Evolutionary conservation across 2,329 filamentous ascomycete species (phyloP).

Genomic region (Exophiala lecanii-corni): DNA sequence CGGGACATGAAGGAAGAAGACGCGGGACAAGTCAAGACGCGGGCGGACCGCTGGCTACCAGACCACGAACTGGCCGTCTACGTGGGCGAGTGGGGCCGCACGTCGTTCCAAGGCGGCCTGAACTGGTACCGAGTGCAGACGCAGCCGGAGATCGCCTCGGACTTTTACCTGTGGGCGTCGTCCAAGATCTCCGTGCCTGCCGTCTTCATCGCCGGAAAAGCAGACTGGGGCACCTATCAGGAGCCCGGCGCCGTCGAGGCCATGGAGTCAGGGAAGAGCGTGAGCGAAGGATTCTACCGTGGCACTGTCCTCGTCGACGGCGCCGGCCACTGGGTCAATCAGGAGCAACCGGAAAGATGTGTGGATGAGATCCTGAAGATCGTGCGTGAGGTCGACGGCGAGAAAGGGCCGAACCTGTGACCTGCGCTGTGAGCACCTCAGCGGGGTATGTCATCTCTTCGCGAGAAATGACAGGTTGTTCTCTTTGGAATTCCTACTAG

Average conservation of each 20-base stretch:
- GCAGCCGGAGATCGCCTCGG: conserved; percentile 43
- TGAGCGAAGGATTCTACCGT: conserved; percentile 54
- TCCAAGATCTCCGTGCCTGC: conserved; percentile 58
- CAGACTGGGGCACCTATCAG: conserved; percentile 67
- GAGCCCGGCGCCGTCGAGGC: conserved; percentile 60
- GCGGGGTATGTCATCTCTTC: too few species aligned
- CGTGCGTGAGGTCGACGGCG: conserved; percentile 15
- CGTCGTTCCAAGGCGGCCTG: conserved; percentile 60
- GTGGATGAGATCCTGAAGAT: conserved; percentile 46
- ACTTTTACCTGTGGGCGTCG: conserved; percentile 57
- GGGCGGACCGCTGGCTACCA: conserved; percentile 48
- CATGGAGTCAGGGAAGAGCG: conserved; percentile 49
- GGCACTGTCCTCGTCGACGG: conserved; percentile 49
- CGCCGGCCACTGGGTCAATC: conserved; percentile 67
- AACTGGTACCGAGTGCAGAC: conserved; percentile 65
- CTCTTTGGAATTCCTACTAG: too few species aligned
- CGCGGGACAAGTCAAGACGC: conserved; percentile 16
- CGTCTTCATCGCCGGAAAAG: conserved; percentile 56
- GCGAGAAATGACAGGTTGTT: too few species aligned
- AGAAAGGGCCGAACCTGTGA: neutral
- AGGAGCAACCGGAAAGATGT: conserved; percentile 58
- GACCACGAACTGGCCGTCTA: conserved; percentile 58
- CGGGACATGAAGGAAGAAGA: conserved; percentile 53
- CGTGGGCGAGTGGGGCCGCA: conserved; percentile 56
- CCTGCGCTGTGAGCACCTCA: too few species aligned